Conservation (phyloP, 2,329 filamentous ascomycete genomes). For the Cadophora malorum region DNA sequence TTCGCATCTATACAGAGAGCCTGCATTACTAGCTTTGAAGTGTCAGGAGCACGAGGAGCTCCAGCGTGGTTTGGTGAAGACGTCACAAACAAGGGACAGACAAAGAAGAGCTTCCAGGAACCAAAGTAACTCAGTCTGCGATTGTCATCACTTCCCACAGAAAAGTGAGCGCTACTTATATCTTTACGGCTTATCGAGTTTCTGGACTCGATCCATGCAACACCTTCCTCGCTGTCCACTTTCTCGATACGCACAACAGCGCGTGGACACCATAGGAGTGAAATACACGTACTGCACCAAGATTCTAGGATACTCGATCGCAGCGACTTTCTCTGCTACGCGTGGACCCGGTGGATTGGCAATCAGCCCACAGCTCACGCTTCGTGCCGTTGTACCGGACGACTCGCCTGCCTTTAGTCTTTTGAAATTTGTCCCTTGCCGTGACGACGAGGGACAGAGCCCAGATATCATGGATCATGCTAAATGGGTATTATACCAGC, state of each 20-base stretch:
- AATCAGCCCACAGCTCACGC: constrained; percentile 1
- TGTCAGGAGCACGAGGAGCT: no score
- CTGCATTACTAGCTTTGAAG: background rate
- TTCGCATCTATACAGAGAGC: background rate
- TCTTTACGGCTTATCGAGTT: background rate
- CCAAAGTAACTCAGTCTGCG: background rate
- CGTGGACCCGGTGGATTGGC: background rate
- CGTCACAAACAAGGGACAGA: background rate
- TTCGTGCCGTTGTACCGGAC: background rate
- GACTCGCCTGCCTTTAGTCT: background rate
- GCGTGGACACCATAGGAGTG: background rate
- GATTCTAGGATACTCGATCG: background rate
- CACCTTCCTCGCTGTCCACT: background rate
- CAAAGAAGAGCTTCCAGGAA: background rate
- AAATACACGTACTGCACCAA: constrained; percentile 2
- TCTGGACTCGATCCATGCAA: background rate
- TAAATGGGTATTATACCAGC: background rate
- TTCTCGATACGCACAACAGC: constrained; percentile 1
- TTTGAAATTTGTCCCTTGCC: no score
- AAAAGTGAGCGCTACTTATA: background rate
- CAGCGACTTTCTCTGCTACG: background rate
- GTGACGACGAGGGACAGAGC: no score
- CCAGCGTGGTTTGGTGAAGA: no score
- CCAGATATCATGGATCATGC: background rate
- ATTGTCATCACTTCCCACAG: background rate